Conservation (phyloP, 2,329 filamentous ascomycete genomes). For the Arthrobotrys entomopaga region DNA sequence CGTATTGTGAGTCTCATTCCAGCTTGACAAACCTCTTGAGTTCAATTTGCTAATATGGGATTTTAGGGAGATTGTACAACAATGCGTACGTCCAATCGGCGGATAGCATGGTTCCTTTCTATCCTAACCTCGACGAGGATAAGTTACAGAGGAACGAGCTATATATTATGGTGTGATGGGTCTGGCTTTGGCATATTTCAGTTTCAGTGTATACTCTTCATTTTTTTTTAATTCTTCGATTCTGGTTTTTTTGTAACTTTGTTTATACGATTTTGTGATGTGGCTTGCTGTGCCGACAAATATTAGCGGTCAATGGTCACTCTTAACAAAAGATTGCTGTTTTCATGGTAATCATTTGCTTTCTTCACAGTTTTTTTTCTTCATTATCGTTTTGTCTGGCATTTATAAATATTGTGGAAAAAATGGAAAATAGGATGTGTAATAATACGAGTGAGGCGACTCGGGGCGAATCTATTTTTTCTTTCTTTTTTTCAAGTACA, state of each 20-base stretch:
- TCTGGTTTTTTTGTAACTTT: slow-evolving; percentile 17
- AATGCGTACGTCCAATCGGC: slow-evolving; percentile 94
- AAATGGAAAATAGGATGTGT: slow-evolving; percentile 24
- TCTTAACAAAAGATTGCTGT: slow-evolving; percentile 22
- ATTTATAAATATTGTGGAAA: slow-evolving; percentile 22
- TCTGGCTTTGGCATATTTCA: not conserved
- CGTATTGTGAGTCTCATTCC: slow-evolving; percentile 77
- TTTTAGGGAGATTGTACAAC: slow-evolving; percentile 77
- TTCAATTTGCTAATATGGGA: slow-evolving; percentile 13
- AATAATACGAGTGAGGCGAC: slow-evolving; percentile 28
- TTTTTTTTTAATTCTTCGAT: slow-evolving; percentile 12
- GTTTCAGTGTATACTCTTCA: not conserved
- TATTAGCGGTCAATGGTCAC: slow-evolving; percentile 43
- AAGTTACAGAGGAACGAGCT: slow-evolving; percentile 81
- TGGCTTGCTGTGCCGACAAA: slow-evolving; percentile 45
- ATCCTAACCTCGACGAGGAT: slow-evolving; percentile 85
- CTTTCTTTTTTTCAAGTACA: too few species aligned
- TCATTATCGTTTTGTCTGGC: slow-evolving; percentile 11
- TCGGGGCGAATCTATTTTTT: not conserved
- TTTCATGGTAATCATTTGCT: not conserved
- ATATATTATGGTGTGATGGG: slow-evolving; percentile 78
- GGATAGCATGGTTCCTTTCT: slow-evolving; percentile 96
- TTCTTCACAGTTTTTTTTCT: slow-evolving; percentile 1
- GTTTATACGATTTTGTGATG: slow-evolving; percentile 32
- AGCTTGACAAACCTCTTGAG: not conserved